phyloP scores from a whole-genome alignment of 148 eudicot genomes.

The Agrostemma githago region DNA sequence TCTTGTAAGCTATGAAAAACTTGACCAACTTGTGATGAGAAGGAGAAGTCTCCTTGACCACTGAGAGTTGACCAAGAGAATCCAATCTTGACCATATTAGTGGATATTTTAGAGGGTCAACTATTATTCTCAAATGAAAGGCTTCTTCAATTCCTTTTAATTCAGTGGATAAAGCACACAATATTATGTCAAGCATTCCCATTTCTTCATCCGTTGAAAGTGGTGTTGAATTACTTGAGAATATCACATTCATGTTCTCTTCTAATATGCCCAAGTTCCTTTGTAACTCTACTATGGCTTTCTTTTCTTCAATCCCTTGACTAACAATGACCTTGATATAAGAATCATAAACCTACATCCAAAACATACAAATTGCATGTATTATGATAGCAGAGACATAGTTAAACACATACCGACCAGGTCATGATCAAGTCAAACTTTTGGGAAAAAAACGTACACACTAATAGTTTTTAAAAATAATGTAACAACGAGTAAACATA shows the following conservation, averaged over 20 bases:
- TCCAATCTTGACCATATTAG: conserved; percentile 16
- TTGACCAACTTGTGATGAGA: conserved; percentile 15
- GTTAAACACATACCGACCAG: too few relatives aligned
- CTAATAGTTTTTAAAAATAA: too few relatives aligned
- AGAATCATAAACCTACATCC: conserved; percentile 1
- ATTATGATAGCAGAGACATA: too few relatives aligned
- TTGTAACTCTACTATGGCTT: conserved; percentile 13
- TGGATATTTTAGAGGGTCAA: conserved; percentile 22
- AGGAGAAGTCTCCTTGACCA: conserved; percentile 25
- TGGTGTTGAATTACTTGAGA: background rate
- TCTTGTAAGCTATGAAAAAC: conserved; percentile 18
- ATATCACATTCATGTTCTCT: conserved; percentile 22
- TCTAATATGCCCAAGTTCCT: conserved; percentile 19
- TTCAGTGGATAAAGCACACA: conserved; percentile 8
- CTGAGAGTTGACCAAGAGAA: conserved; percentile 13
- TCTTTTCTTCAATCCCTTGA: conserved; percentile 15
- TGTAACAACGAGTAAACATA: too few relatives aligned
- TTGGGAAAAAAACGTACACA: too few relatives aligned
- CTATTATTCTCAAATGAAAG: conserved; percentile 8
- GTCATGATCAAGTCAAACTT: too few relatives aligned
- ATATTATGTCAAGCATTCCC: conserved; percentile 27
- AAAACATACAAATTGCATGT: too few relatives aligned
- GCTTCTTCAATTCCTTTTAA: conserved; percentile 23
- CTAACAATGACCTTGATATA: background rate
- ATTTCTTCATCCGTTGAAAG: conserved; percentile 4